Conservation (phyloP, 441 rosid genomes). For the Raphanus hybrid region DNA sequence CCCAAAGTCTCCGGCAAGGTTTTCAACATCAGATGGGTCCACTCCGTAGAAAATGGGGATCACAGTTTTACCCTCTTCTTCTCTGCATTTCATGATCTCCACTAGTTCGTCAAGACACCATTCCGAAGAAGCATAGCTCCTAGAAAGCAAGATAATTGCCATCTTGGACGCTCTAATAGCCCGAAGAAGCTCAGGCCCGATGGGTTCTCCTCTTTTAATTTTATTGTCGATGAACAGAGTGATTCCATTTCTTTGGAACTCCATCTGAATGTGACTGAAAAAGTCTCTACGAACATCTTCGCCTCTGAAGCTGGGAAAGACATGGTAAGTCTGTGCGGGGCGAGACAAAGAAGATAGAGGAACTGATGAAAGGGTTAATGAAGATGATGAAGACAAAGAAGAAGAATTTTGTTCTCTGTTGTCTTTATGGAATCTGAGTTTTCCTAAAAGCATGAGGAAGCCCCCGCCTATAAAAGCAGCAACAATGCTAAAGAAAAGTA, state of each 20-base stretch:
- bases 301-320: slow-evolving; percentile 15
- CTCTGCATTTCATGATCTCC: slow-evolving; percentile 24
- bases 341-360: neutral
- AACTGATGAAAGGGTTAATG: neutral
- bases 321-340: neutral
- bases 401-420: neutral
- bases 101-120: slow-evolving; percentile 31
- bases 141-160: neutral
- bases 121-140: slow-evolving; percentile 17
- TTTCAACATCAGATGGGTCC: slow-evolving; percentile 14
- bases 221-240: slow-evolving; percentile 4
- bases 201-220: slow-evolving; percentile 17
- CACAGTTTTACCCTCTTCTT: slow-evolving; percentile 8
- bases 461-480: neutral
- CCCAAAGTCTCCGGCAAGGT: slow-evolving; percentile 2
- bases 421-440: neutral
- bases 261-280: slow-evolving; percentile 19
- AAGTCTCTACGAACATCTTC: slow-evolving; percentile 18
- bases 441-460: neutral
- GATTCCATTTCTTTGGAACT: slow-evolving; percentile 19
- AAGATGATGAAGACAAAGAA: neutral
- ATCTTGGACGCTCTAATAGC: neutral
- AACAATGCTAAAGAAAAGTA: neutral
- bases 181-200: slow-evolving; percentile 15
- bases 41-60: slow-evolving; percentile 12